Conservation (phyloP, 108 stramenopile genomes). For the Nannochloropsis granulata region DNA sequence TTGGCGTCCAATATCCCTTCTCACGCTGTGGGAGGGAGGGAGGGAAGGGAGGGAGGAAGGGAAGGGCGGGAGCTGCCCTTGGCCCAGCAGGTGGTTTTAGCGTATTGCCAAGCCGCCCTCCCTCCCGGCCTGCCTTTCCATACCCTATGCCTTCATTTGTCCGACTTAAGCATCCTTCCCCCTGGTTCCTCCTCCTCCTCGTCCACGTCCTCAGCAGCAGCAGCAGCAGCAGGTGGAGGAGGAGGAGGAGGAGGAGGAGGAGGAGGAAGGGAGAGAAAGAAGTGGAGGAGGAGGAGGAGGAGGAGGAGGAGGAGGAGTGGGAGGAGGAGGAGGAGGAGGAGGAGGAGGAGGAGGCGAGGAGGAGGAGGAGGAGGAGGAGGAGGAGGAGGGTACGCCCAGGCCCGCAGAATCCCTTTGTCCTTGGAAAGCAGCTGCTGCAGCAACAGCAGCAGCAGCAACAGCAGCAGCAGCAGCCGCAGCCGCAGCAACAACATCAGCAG, state of each 20-base stretch:
- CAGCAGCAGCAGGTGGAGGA: no score
- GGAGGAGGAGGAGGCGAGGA: no score
- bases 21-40: background rate
- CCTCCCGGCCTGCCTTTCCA: background rate
- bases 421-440: background rate
- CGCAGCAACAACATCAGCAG: background rate
- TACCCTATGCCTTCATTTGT: background rate
- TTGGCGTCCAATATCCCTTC: background rate
- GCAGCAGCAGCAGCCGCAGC: background rate
- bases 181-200: background rate
- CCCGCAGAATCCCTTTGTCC: background rate
- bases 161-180: background rate
- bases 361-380: no score
- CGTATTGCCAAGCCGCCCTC: background rate
- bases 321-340: no score
- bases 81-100: background rate
- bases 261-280: no score
- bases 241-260: no score
- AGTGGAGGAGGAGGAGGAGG: no score
- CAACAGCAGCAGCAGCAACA: background rate
- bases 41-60: background rate
- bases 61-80: background rate
- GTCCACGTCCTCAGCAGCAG: background rate
- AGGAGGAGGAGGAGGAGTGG: no score
- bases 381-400: no score